Evolutionary conservation across 768 basidiomycete species (phyloP).

Genomic region (Kondoa subrosea): DNA sequence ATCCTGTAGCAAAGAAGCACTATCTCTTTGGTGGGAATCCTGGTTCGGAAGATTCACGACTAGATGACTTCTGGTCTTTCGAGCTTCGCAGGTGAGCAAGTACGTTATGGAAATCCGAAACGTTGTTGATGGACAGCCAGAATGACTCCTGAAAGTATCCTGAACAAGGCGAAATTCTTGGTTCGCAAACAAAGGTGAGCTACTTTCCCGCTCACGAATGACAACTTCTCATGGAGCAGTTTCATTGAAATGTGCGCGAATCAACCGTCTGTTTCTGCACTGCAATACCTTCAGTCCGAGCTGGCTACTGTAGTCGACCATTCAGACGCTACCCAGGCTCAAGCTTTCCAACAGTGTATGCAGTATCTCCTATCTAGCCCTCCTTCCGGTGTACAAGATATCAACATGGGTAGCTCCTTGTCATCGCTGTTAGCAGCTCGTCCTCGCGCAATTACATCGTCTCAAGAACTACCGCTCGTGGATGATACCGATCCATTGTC

Average conservation of each 20-base stretch:
- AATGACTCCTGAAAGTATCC: slow-evolving; percentile 21
- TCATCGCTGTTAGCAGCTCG: background rate
- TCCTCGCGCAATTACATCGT: background rate
- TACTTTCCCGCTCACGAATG: background rate
- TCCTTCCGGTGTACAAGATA: slow-evolving; percentile 8
- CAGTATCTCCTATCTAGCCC: slow-evolving; percentile 21
- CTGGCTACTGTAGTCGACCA: slow-evolving; percentile 23
- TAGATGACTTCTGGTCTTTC: slow-evolving; percentile 17
- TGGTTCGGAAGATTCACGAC: background rate
- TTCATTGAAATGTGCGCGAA: slow-evolving; percentile 23
- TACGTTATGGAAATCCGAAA: background rate
- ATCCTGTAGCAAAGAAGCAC: slow-evolving; percentile 9
- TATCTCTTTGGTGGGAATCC: slow-evolving; percentile 21
- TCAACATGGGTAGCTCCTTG: background rate
- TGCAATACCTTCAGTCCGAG: slow-evolving; percentile 25
- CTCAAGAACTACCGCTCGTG: background rate
- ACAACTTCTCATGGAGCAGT: background rate
- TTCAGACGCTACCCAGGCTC: slow-evolving; percentile 17
- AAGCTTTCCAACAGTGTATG: slow-evolving; percentile 26
- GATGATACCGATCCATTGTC: background rate
- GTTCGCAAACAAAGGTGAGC: slow-evolving; percentile 17
- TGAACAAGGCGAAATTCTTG: slow-evolving; percentile 22
- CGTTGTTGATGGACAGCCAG: too few relatives aligned
- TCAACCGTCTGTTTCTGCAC: slow-evolving; percentile 18
- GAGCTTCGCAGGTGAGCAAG: background rate